These are phyloP conservation scores for Xylaria longipes DNA, from an alignment of 495 filamentous ascomycete genomes.

Conservation along the genomic window DNA sequence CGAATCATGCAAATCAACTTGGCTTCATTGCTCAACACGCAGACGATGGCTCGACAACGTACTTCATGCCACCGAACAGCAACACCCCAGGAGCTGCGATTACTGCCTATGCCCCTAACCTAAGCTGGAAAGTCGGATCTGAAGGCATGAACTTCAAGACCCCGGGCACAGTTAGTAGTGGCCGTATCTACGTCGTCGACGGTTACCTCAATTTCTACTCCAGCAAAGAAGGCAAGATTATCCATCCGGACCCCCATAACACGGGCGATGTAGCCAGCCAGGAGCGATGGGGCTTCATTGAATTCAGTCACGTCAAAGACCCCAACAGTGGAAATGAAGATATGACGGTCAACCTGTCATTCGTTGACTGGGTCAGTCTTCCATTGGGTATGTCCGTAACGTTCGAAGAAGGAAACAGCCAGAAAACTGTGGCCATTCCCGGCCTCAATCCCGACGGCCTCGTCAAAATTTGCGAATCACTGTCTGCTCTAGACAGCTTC, in stretches of 20 bases:
- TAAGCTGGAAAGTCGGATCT: background rate
- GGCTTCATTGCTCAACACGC: constrained; percentile 17
- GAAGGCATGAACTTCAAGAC: constrained; percentile 14
- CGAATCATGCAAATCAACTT: background rate
- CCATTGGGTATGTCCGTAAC: constrained; percentile 42
- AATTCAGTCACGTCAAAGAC: constrained; percentile 41
- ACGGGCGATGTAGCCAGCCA: constrained; percentile 63
- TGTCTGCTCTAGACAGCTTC: constrained; percentile 37
- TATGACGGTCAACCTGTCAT: constrained; percentile 48
- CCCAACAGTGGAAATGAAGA: constrained; percentile 37
- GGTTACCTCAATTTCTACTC: constrained; percentile 18
- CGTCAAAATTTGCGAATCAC: constrained; percentile 36
- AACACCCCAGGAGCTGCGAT: background rate
- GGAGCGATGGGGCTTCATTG: constrained; percentile 51
- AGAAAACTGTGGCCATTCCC: constrained; percentile 51
- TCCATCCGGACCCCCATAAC: constrained; percentile 44
- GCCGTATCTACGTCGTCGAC: constrained; percentile 21
- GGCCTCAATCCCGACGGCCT: constrained; percentile 51
- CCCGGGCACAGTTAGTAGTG: constrained; percentile 12
- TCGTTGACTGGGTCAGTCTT: constrained; percentile 52
- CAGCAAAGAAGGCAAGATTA: background rate
- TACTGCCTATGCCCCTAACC: background rate
- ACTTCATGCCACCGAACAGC: constrained; percentile 8
- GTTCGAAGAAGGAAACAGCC: constrained; percentile 30
- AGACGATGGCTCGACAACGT: constrained; percentile 4